These are phyloP conservation scores for Spatholobus suberectus DNA, from an alignment of 306 rosid genomes.

Conservation along the genomic window DNA sequence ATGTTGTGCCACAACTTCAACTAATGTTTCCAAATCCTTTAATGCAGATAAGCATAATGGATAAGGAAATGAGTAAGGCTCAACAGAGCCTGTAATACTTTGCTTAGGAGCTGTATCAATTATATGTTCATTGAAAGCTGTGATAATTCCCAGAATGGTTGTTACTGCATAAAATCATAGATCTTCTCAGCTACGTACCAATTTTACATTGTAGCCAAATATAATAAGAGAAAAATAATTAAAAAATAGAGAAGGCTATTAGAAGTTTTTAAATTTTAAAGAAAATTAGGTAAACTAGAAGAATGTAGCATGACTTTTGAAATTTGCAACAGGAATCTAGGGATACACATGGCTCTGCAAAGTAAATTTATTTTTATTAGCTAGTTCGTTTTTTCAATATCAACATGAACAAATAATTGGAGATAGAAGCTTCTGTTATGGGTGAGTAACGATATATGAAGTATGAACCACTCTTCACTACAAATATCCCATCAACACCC, in stretches of 20 bases:
- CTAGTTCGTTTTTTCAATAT: background rate
- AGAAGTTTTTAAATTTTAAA: background rate
- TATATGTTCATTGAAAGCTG: constrained; percentile 90
- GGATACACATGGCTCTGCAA: background rate
- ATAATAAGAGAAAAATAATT: background rate
- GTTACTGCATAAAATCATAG: constrained; percentile 70
- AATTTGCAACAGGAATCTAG: background rate
- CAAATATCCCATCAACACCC: too few species aligned
- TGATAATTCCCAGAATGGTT: constrained; percentile 78
- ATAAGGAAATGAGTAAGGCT: constrained; percentile 71
- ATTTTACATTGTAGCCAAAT: constrained; percentile 1
- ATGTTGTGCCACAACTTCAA: constrained; percentile 90
- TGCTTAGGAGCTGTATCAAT: constrained; percentile 66
- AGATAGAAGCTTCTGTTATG: background rate
- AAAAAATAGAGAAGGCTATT: background rate
- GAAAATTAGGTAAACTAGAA: constrained; percentile 6
- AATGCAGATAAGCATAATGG: constrained; percentile 85
- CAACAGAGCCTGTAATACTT: constrained; percentile 50
- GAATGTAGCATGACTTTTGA: background rate
- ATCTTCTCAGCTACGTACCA: constrained; percentile 28
- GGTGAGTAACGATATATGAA: too few species aligned
- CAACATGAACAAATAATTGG: constrained; percentile 16
- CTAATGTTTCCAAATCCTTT: constrained; percentile 88
- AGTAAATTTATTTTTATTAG: background rate
- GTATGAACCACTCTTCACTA: too few species aligned